Conservation (phyloP, 441 rosid species). For the Arabidopsis lyrata region DNA sequence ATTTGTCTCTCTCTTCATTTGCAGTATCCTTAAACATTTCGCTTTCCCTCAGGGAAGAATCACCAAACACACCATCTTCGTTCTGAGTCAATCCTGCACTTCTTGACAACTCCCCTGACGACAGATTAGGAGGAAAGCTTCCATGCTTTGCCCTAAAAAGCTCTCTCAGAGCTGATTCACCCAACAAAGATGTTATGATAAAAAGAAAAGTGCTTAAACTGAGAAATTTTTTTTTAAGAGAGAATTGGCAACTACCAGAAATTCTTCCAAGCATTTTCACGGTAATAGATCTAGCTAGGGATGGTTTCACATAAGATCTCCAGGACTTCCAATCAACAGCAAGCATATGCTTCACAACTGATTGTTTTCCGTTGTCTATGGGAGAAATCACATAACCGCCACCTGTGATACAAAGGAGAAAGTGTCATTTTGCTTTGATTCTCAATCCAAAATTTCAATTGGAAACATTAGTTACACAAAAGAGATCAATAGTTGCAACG, state of each 20-base stretch:
- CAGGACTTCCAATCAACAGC: constrained; percentile 97
- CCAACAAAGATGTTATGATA: constrained; percentile 28
- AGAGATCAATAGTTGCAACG: constrained; percentile 3
- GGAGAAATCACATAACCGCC: constrained; percentile 96
- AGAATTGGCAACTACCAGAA: constrained; percentile 66
- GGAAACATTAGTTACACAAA: background rate
- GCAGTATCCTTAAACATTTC: constrained; percentile 51
- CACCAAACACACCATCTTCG: constrained; percentile 51
- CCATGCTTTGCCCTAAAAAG: constrained; percentile 78
- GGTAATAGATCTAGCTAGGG: constrained; percentile 83
- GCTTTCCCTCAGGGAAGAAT: constrained; percentile 48
- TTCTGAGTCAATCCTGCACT: constrained; percentile 53
- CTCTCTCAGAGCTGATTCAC: constrained; percentile 80
- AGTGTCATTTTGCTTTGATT: constrained; percentile 27
- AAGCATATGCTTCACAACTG: constrained; percentile 96
- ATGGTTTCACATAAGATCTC: constrained; percentile 74
- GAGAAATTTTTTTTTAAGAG: constrained; percentile 24
- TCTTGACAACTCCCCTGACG: constrained; percentile 75
- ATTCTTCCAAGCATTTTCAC: constrained; percentile 90
- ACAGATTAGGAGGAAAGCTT: constrained; percentile 60
- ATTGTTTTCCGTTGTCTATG: constrained; percentile 69
- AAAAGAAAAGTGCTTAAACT: constrained; percentile 14
- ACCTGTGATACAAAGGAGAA: constrained; percentile 59
- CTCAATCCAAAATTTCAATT: constrained; percentile 6
- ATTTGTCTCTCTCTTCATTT: constrained; percentile 67